These are phyloP conservation scores for Fusarium continuum DNA, from an alignment of 2,329 filamentous ascomycete genomes.

Conservation along the genomic window DNA sequence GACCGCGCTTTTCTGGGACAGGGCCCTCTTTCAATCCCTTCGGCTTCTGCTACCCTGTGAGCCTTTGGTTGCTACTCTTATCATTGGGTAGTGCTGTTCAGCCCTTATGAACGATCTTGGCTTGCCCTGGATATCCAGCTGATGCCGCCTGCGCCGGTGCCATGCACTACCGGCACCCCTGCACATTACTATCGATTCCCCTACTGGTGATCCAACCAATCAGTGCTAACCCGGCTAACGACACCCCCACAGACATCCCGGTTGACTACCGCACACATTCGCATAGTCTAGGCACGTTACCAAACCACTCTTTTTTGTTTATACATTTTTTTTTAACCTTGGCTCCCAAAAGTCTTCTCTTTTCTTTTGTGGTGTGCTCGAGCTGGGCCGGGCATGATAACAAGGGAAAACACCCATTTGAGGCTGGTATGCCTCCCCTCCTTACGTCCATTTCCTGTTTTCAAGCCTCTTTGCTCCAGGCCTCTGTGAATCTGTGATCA, in stretches of 20 bases:
- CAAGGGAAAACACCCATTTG: slow-evolving; percentile 1
- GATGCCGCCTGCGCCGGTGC: slow-evolving; percentile 36
- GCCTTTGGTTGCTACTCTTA: slow-evolving; percentile 26
- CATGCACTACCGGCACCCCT: slow-evolving; percentile 44
- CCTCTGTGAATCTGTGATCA: slow-evolving; percentile 10
- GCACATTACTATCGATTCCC: slow-evolving; percentile 41
- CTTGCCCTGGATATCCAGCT: slow-evolving; percentile 40
- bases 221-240: slow-evolving; percentile 33
- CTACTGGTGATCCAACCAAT: slow-evolving; percentile 31
- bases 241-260: slow-evolving; percentile 30
- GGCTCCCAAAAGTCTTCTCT: slow-evolving; percentile 3
- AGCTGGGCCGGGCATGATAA: slow-evolving; percentile 9
- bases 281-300: slow-evolving; percentile 37
- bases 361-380: slow-evolving; percentile 22
- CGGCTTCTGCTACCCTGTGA: slow-evolving; percentile 24
- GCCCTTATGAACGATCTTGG: slow-evolving; percentile 29
- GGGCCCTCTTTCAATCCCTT: slow-evolving; percentile 19
- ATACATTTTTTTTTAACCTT: slow-evolving; percentile 2
- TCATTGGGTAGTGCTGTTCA: slow-evolving; percentile 27
- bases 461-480: slow-evolving; percentile 2
- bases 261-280: slow-evolving; percentile 38
- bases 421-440: slow-evolving; percentile 15
- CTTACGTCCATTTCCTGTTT: slow-evolving; percentile 13
- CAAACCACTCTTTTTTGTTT: slow-evolving; percentile 35
- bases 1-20: slow-evolving; percentile 36